phyloP scores from a whole-genome alignment of 2,329 filamentous ascomycete genomes.

The Madurella fahalii region DNA sequence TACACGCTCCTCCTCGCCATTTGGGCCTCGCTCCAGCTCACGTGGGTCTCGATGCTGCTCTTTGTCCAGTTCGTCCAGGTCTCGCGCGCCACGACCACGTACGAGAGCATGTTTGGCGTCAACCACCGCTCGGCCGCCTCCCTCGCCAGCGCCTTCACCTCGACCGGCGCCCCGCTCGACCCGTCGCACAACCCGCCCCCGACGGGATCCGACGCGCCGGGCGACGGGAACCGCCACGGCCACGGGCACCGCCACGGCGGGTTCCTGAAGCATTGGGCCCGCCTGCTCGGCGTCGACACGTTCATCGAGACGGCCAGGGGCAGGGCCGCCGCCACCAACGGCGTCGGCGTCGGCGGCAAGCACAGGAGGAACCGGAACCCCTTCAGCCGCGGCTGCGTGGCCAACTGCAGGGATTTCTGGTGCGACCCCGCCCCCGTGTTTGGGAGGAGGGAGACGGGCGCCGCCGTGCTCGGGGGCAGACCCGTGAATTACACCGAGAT shows the following conservation, averaged over 20 bases:
- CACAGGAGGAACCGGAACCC: constrained; percentile 67
- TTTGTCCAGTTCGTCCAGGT: constrained; percentile 93
- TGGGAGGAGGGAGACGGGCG: constrained; percentile 67
- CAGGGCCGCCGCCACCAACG: constrained; percentile 64
- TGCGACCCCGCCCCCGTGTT: constrained; percentile 83
- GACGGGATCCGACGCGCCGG: constrained; percentile 48
- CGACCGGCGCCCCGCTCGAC: constrained; percentile 69
- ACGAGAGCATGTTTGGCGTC: constrained; percentile 89
- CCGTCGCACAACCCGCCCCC: constrained; percentile 56
- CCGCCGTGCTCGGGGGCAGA: constrained; percentile 71
- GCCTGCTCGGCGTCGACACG: constrained; percentile 83
- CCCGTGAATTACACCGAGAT: constrained; percentile 81
- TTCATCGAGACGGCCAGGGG: constrained; percentile 92
- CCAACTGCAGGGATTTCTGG: constrained; percentile 96
- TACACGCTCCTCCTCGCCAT: constrained; percentile 76
- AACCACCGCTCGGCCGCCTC: constrained; percentile 53
- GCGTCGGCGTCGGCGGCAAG: constrained; percentile 63
- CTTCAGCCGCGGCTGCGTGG: constrained; percentile 76
- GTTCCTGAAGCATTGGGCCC: constrained; percentile 74
- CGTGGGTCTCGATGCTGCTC: constrained; percentile 96
- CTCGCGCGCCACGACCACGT: constrained; percentile 88
- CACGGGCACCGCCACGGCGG: constrained; percentile 49
- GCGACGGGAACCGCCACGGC: constrained; percentile 37
- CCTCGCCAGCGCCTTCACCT: constrained; percentile 71
- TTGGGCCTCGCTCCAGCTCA: constrained; percentile 80